These are phyloP conservation scores for Globisporangium mamillatum DNA, from an alignment of 352 stramenopile species.

Conservation along the genomic window DNA sequence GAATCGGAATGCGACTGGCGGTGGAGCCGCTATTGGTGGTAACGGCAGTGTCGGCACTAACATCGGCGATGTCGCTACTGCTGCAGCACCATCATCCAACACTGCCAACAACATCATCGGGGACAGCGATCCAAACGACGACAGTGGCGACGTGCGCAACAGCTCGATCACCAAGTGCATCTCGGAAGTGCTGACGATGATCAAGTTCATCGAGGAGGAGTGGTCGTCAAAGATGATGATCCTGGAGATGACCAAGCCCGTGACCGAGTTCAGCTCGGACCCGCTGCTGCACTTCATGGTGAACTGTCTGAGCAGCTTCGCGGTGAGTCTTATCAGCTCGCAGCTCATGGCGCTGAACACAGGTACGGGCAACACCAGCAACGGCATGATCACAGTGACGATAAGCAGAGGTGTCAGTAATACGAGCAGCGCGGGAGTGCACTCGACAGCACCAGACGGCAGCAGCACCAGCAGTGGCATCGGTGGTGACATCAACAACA, in stretches of 20 bases:
- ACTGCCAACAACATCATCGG: background rate
- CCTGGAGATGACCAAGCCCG: conserved; percentile 67
- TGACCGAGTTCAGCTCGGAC: conserved; percentile 54
- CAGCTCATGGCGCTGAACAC: conserved; percentile 55
- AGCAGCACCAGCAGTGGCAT: background rate
- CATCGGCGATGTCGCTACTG: conserved; percentile 5
- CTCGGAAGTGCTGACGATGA: conserved; percentile 58
- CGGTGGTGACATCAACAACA: conserved; percentile 1
- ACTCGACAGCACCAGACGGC: background rate
- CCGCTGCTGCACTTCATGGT: conserved; percentile 62
- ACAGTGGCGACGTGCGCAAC: conserved; percentile 4
- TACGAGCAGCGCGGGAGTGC: background rate
- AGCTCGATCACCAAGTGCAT: conserved; percentile 50
- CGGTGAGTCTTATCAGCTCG: conserved; percentile 51
- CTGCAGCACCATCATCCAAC: background rate
- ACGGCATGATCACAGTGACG: conserved; percentile 31
- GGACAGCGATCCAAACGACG: background rate
- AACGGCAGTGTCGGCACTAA: conserved; percentile 6
- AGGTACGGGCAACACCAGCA: conserved; percentile 2
- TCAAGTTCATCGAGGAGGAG: conserved; percentile 68
- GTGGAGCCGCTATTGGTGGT: background rate
- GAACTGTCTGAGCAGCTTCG: conserved; percentile 72
- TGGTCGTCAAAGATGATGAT: conserved; percentile 75
- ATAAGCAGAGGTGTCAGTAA: conserved; percentile 11
- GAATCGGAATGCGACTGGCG: conserved; percentile 16